These are phyloP conservation scores for Aspergillus carbonarius DNA, from an alignment of 2,329 filamentous ascomycete genomes.

Conservation along the genomic window DNA sequence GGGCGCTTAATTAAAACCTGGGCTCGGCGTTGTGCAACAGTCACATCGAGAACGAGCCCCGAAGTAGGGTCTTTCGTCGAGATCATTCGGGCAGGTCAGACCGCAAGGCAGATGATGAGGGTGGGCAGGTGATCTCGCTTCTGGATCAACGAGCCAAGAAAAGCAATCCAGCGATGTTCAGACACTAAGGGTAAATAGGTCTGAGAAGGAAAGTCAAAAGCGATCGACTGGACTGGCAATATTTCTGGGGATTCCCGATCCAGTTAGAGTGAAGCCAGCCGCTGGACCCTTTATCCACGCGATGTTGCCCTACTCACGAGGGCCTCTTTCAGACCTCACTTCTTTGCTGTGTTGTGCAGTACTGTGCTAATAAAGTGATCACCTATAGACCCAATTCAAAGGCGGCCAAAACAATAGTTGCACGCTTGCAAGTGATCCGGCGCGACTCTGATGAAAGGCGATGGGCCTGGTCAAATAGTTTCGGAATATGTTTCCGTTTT, in stretches of 20 bases:
- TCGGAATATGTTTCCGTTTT: no score
- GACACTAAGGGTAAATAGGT: background rate
- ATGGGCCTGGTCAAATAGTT: no score
- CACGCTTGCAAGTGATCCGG: no score
- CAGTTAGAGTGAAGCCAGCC: background rate
- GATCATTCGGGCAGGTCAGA: constrained; percentile 6
- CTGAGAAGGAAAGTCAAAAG: background rate
- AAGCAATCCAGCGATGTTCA: no score
- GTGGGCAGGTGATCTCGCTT: constrained; percentile 3
- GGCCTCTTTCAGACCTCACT: no score
- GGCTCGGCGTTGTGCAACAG: background rate
- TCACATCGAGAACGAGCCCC: background rate
- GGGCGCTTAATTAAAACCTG: background rate
- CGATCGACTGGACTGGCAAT: background rate
- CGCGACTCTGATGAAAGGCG: no score
- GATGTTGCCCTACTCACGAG: no score
- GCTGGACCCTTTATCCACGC: background rate
- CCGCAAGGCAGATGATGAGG: constrained; percentile 6
- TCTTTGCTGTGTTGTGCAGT: no score
- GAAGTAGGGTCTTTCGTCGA: background rate
- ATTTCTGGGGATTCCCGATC: background rate
- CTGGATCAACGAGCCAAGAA: background rate
- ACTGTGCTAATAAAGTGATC: no score
- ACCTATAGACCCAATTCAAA: no score
- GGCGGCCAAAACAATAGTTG: no score